Conservation (phyloP, 2,329 filamentous ascomycete genomes). For the Tolypocladium endophyticum region DNA sequence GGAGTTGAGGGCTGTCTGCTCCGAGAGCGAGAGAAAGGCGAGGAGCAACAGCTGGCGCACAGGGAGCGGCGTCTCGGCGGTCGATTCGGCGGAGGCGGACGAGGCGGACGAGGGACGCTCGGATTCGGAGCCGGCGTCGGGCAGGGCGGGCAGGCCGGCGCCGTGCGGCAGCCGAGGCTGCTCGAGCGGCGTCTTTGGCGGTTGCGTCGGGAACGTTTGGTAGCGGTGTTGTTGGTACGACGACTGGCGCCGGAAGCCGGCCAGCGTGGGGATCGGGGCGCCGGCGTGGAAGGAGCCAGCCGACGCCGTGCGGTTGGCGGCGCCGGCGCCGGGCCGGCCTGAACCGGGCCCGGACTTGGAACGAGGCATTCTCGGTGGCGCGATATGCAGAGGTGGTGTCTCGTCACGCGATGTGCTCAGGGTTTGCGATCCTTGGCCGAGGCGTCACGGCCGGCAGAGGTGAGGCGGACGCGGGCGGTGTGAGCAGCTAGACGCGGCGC, state of each 20-base stretch:
- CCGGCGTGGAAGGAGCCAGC: slow-evolving; percentile 42
- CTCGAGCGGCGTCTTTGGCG: slow-evolving; percentile 55
- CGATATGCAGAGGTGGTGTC: background rate
- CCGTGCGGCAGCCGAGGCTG: slow-evolving; percentile 13
- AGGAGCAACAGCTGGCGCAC: slow-evolving; percentile 73
- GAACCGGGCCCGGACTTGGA: slow-evolving; percentile 5
- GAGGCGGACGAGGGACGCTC: slow-evolving; percentile 12
- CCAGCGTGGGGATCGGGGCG: slow-evolving; percentile 32
- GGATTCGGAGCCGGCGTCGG: background rate
- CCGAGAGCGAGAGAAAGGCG: slow-evolving; percentile 78
- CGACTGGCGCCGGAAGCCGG: slow-evolving; percentile 23
- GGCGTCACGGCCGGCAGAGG: background rate
- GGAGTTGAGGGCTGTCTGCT: slow-evolving; percentile 94
- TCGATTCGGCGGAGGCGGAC: slow-evolving; percentile 19
- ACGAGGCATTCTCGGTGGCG: slow-evolving; percentile 9
- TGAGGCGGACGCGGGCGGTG: background rate
- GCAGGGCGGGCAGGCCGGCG: slow-evolving; percentile 1
- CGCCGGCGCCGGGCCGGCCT: slow-evolving; percentile 2
- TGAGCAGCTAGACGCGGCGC: background rate
- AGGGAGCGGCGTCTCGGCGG: slow-evolving; percentile 61
- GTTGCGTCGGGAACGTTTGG: slow-evolving; percentile 70
- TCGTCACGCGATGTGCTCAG: background rate
- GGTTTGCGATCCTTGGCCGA: background rate
- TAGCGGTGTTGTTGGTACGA: slow-evolving; percentile 44
- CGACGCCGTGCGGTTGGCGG: slow-evolving; percentile 16